Percentiles rank a stretch among this genome's conserved stretches.
Conservation (phyloP, 495 filamentous ascomycete species). For the Mytilinidion resinicola region DNA sequence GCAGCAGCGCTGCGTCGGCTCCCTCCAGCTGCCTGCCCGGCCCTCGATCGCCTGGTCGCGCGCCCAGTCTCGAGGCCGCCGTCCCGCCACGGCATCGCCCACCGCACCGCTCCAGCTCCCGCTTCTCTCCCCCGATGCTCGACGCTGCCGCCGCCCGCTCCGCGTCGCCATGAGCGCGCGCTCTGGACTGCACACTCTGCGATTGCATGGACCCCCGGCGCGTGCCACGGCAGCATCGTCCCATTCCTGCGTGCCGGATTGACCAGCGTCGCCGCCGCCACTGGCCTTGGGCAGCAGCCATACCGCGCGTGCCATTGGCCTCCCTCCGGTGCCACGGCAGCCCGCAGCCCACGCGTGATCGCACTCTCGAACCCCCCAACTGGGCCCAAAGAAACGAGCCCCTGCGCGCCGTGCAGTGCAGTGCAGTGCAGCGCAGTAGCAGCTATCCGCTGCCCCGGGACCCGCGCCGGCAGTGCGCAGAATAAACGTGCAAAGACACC, state of each 20-base stretch:
- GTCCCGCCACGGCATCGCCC: background rate
- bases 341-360: conserved; percentile 29
- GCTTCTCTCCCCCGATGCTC: background rate
- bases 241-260: conserved; percentile 30
- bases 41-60: too few relatives aligned
- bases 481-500: conserved; percentile 33
- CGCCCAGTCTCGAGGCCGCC: background rate
- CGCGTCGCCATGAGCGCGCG: conserved; percentile 12
- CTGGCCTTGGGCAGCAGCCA: conserved; percentile 9
- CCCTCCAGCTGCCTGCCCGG: too few relatives aligned
- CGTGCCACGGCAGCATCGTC: conserved; percentile 26
- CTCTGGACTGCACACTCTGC: conserved; percentile 24
- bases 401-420: conserved; percentile 9
- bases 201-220: conserved; percentile 25
- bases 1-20: too few relatives aligned
- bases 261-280: conserved; percentile 10
- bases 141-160: background rate
- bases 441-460: too few relatives aligned
- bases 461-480: conserved; percentile 25
- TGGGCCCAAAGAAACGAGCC: conserved; percentile 13
- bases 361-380: conserved; percentile 27
- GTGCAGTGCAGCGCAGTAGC: too few relatives aligned
- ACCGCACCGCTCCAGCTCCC: background rate
- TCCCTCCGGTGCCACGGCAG: conserved; percentile 18
- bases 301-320: conserved; percentile 11